Evolutionary conservation across 2,329 filamentous ascomycete species (phyloP), one percentile per base, ranked within the genome.

Genomic region (Laburnicola sp.): DNA sequence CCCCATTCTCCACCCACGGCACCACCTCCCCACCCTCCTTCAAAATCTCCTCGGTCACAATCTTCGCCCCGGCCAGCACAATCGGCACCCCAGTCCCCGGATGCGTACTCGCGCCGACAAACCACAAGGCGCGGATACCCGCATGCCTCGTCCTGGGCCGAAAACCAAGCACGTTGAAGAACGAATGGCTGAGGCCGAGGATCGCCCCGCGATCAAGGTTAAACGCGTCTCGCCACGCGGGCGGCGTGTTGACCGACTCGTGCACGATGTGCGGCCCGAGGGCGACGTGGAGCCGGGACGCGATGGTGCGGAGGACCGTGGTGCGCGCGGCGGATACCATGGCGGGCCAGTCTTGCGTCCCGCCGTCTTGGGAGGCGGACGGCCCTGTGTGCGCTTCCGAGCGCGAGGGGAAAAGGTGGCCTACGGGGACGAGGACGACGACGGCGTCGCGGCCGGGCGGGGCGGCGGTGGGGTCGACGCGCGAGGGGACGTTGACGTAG

Each of bases 71-170:
- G 0, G 86, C 86, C 7, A 90, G 73, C 25, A 86, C 85, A 49
- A 91, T 88, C 2, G 88, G 88, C 21, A 91, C 87, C 0, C 87
- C 87, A 0, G 87, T 90, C 1, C 88, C 88, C 0, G 88, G 87
- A 74, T 91, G 87, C 21, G 87, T 88, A 63, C 83, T 87, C 1
- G 87, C 87, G 30, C 87, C 87, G 0, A 90, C 88, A 64, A 91
- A 90, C 64, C 89, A 89, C 23, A 85, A 69, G 2, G 76, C 74
- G 9, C 74, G 58, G 16, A 86, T 73, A 4, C 75, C 76, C 3
- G 73, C 60, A 28, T 86, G 76, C 56, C 76, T 75, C 0, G 84
- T 87, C 35, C 77, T 75, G 0, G 86, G 86, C 1, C 86, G 76
- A 75, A 88, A 88, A 30, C 79, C 79, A 0, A 89, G 77, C 10